phyloP scores from a whole-genome alignment of 305 asterid genomes.

The Solanum chacoense region DNA sequence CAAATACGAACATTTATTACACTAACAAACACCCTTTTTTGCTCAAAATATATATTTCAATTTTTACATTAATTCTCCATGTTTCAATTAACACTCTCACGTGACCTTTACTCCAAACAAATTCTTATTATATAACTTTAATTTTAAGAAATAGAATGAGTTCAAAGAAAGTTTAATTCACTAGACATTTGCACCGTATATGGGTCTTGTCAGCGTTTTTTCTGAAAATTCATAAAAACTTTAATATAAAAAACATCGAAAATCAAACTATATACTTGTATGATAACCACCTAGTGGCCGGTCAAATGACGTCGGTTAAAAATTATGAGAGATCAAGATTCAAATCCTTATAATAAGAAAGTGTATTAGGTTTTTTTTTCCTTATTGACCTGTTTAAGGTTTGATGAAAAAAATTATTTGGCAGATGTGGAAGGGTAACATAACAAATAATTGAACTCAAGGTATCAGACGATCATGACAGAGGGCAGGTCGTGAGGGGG shows the following conservation, averaged over 20 bases:
- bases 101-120: constrained; percentile 1
- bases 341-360: not conserved
- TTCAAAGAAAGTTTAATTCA: not conserved
- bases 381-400: not conserved
- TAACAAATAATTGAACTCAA: not conserved
- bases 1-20: not conserved
- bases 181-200: not conserved
- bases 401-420: not conserved
- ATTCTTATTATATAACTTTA: not conserved
- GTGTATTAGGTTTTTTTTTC: not conserved
- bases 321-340: not conserved
- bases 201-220: not conserved
- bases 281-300: not conserved
- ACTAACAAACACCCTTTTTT: not conserved
- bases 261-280: not conserved
- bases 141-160: not conserved
- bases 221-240: not conserved
- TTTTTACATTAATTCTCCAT: not conserved
- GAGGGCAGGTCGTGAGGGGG: not conserved
- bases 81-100: constrained; percentile 4
- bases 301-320: not conserved
- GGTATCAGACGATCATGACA: not conserved
- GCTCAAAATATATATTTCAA: not conserved
- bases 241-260: not conserved
- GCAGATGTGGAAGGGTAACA: not conserved